A percentile compares a stretch with the other conserved stretches of the same genome.
Evolutionary conservation across 2,329 filamentous ascomycete genomes (phyloP).

Genomic region (Beauveria varroae): DNA sequence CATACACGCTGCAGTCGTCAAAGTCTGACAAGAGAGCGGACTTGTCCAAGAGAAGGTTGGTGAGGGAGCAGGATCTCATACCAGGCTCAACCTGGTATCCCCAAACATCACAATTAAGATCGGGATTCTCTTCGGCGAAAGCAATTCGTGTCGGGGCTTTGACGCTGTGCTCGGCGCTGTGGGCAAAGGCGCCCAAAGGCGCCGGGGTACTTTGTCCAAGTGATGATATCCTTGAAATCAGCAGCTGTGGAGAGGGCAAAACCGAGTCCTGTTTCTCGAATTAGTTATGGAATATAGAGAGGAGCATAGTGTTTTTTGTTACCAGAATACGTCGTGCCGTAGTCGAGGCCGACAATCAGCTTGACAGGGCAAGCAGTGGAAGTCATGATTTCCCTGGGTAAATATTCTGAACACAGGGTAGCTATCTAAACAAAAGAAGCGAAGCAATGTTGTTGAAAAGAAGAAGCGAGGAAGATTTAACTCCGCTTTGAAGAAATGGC

Average conservation of each 20-base stretch:
- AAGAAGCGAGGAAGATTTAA: no score
- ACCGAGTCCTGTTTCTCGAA: slow-evolving; percentile 3
- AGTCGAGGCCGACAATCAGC: slow-evolving; percentile 12
- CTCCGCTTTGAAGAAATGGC: no score
- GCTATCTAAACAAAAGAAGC: no score
- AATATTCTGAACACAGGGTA: neutral
- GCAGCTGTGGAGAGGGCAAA: slow-evolving; percentile 15
- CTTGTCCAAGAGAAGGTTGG: neutral
- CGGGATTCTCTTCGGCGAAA: slow-evolving; percentile 13
- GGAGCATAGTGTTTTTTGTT: no score
- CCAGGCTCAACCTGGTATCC: slow-evolving; percentile 3
- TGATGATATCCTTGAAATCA: slow-evolving; percentile 14
- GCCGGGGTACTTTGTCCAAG: slow-evolving; percentile 16
- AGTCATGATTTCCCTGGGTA: neutral
- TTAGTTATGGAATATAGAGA: neutral
- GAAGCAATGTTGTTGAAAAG: no score
- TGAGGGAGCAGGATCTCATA: neutral
- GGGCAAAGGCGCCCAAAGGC: slow-evolving; percentile 11
- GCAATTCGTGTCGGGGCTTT: slow-evolving; percentile 15
- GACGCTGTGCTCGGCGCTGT: slow-evolving; percentile 14
- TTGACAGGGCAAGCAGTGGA: neutral
- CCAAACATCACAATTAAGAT: neutral
- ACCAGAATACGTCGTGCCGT: slow-evolving; percentile 17
- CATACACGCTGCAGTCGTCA: neutral
- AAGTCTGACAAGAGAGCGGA: neutral